Evolutionary conservation across 2,329 filamentous ascomycete species (phyloP).

Genomic region (Claviceps digitariae): DNA sequence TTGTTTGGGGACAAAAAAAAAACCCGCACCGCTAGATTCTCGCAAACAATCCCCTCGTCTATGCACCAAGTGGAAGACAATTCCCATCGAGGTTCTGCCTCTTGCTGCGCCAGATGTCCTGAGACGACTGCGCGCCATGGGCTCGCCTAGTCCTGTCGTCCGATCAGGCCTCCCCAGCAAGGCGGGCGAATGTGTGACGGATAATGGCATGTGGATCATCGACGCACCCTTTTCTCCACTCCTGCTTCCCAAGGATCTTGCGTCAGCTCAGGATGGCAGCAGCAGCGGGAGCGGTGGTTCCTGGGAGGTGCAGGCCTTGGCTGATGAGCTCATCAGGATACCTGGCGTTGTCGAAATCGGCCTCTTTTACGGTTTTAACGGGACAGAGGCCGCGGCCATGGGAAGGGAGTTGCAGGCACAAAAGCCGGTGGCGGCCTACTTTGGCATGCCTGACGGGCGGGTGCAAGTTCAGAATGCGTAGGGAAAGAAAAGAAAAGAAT

Average conservation of each 20-base stretch:
- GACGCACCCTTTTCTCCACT: conserved; percentile 79
- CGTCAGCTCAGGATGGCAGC: conserved; percentile 34
- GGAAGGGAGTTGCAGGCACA: conserved; percentile 57
- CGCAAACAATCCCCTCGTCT: conserved; percentile 74
- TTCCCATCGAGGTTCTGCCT: conserved; percentile 90
- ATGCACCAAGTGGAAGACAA: conserved; percentile 62
- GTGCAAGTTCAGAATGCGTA: conserved; percentile 23
- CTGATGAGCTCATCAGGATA: conserved; percentile 62
- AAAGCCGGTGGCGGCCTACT: conserved; percentile 89
- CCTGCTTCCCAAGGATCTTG: conserved; percentile 43
- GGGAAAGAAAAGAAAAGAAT: not conserved
- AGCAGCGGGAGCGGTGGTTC: conserved; percentile 37
- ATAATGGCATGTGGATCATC: conserved; percentile 60
- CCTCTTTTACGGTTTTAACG: conserved; percentile 74
- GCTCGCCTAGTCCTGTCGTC: conserved; percentile 56
- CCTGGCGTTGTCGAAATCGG: conserved; percentile 86
- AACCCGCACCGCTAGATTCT: conserved; percentile 47
- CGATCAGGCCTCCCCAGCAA: conserved; percentile 63
- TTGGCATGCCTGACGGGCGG: conserved; percentile 72
- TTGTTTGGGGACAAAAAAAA: too few species aligned
- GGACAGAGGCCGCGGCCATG: conserved; percentile 43
- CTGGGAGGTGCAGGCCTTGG: conserved; percentile 71
- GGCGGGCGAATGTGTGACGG: conserved; percentile 58
- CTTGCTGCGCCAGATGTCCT: conserved; percentile 69
- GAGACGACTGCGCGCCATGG: conserved; percentile 55